Evolutionary conservation across 176 grass and related monocot genomes (phyloP).

Genomic region (Olyra latifolia): DNA sequence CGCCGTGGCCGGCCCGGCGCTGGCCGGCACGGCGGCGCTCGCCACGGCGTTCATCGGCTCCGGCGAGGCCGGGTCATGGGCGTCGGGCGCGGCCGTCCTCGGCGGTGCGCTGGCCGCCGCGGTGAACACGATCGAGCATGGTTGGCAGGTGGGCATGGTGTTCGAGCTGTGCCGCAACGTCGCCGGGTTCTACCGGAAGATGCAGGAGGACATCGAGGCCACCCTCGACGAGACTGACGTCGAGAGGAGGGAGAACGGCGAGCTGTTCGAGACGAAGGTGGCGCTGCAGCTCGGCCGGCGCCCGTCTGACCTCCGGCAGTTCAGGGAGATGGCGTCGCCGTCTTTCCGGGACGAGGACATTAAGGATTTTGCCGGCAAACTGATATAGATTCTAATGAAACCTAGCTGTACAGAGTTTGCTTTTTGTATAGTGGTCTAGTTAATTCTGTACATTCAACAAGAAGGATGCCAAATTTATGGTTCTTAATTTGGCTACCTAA

Average conservation of each 20-base stretch:
- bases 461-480: not conserved
- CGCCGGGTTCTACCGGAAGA: constrained; percentile 43
- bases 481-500: not conserved
- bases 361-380: constrained; percentile 43
- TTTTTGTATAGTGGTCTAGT: not conserved
- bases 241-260: constrained; percentile 53
- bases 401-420: too few species aligned
- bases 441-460: not conserved
- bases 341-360: constrained; percentile 36
- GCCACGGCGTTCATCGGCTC: constrained; percentile 35
- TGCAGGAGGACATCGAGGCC: constrained; percentile 57
- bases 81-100: not conserved
- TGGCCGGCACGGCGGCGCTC: constrained; percentile 33
- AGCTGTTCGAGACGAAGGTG: constrained; percentile 53
- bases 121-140: constrained; percentile 52
- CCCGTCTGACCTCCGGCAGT: constrained; percentile 31
- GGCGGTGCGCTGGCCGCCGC: constrained; percentile 41
- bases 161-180: constrained; percentile 52
- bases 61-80: not conserved
- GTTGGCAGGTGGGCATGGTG: constrained; percentile 54
- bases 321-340: constrained; percentile 39
- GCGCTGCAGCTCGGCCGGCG: constrained; percentile 50
- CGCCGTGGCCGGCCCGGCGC: constrained; percentile 33
- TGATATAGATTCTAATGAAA: constrained; percentile 11
- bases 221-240: constrained; percentile 34